Evolutionary conservation across 805 yeast genomes (phyloP), one percentile per base, ranked within the genome.

Genomic region (Wickerhamiella bombiphila): DNA sequence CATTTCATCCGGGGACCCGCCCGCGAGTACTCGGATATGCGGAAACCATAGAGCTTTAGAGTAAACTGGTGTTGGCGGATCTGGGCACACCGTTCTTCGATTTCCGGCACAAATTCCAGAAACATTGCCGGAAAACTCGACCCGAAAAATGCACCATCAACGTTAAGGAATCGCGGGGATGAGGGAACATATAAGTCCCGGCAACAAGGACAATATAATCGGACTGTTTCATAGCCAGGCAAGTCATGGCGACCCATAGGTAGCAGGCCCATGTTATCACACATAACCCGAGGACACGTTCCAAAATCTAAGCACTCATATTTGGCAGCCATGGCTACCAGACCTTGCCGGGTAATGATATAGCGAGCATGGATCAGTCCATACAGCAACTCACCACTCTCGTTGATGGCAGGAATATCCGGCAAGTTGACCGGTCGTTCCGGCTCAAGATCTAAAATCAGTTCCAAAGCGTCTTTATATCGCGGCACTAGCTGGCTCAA

Each of bases 91-190:
- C 80, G 83, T 49, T 72, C 72, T 53, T 80, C 93, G 36, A 85
- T 72, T 46, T 83, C 96, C n/a, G 91, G 83, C 61, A 78, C 85
- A 70, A 81, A 79, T 54, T 85, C 80, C 43, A 91, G 72, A 51
- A 91, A 80, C 48, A 91, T 69, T 2, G 95, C 96, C 1, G 95
- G 91, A 61, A 91, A 91, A 25, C 93, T 76, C 0, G 97, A 83
- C 4, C 98, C 97, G 63, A 93, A 91, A 52, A 79, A 91, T 1
- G 97, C 95, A 4, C 98, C 98, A 58, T 91, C 98, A 31, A 91
- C 72, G 53, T 82, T 81, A 41, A 80, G 63, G 58, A 81, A 86
- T 44, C 94, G 67, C n/a, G 86, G 74, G 39, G 85, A 76, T 39
- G 78, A 74, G 1, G 97, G 97, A 36, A 83, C 60, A 58, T 91